Evolutionary conservation across 129 eudicot genomes (phyloP), one percentile per base, ranked within the genome.

Genomic region (Mikania micrantha): DNA sequence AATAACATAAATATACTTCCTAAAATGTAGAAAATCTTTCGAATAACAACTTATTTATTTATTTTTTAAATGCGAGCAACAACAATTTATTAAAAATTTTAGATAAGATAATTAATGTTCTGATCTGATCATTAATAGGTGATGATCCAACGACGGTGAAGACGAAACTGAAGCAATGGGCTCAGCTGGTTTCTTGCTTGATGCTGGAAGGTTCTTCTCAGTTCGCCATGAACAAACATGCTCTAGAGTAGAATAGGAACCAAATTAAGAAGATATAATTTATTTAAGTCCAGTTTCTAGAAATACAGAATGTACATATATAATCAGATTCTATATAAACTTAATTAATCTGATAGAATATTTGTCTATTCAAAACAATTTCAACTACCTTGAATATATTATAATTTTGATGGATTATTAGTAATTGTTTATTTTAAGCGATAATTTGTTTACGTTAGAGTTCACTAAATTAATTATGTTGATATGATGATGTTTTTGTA

Each of bases 121-220:
- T 69, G 17, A 49, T 44, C 61, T 27, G 42, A 63, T 35, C 2
- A 4, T 12, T 28, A 12, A 5, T 28, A 81, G 95, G 71, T 76
- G 90, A 78, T 73, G 95, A 84, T 60, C 87, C 85, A 39, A 63
- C 66, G 49, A 66, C 27, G 35, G 79, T 78, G 69, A 87, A 87
- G 80, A 50, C 72, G 38, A 87, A 67, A 32, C 9, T 86, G 68
- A 80, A 28, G 67, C 88, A 78, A 31, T 86, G 94, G 94, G 88
- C 94, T 16, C 81, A 79, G 58, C 65, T 81, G 67, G 95, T 87
- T 69, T 81, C 87, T 9, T 83, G 85, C 64, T 78, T 81, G 3
- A 69, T 81, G 38, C 79, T 48, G 0, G 83, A 78, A 70, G 41
- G 76, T 73, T 69, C 85, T 27, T 64, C 84, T 20, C 59, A 42